Percentiles rank a stretch among this genome's conserved stretches.
Conservation (phyloP, 1,284 basidiomycete species). For the Rhodotorula sp. region DNA sequence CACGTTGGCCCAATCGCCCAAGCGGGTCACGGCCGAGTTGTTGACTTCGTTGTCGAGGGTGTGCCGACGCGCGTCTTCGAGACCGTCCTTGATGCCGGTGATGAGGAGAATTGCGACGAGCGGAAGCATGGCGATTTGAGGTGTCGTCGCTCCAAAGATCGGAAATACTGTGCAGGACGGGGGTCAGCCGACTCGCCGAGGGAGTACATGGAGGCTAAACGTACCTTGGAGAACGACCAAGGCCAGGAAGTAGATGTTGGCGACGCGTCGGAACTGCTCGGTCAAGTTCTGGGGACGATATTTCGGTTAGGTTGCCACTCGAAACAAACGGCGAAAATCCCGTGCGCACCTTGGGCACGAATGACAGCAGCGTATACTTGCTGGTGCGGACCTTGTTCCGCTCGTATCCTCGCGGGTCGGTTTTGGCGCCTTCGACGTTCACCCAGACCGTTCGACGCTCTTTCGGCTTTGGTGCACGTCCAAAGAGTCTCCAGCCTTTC, state of each 20-base stretch:
- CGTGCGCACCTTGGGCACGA: constrained; percentile 67
- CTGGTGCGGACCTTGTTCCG: constrained; percentile 94
- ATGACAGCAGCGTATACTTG: constrained; percentile 88
- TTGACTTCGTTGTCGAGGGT: constrained; percentile 86
- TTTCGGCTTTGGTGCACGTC: constrained; percentile 32
- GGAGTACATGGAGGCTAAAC: constrained; percentile 40
- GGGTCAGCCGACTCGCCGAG: neutral
- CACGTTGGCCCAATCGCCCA: constrained; percentile 83
- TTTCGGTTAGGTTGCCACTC: neutral
- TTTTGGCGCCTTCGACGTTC: constrained; percentile 68
- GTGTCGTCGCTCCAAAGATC: constrained; percentile 82
- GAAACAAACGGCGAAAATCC: too few relatives aligned
- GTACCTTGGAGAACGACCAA: constrained; percentile 77
- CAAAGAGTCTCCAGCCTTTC: constrained; percentile 6
- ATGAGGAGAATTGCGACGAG: constrained; percentile 81
- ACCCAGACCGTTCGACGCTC: constrained; percentile 73
- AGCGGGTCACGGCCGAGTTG: constrained; percentile 78
- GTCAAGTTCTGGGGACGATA: constrained; percentile 61
- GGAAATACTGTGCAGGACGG: constrained; percentile 65
- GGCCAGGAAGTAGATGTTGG: constrained; percentile 87
- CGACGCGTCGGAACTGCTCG: constrained; percentile 85
- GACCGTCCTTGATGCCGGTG: constrained; percentile 89
- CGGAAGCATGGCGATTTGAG: constrained; percentile 80
- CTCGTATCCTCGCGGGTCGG: constrained; percentile 77
- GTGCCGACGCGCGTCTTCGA: constrained; percentile 90